Conservation (phyloP, 2,329 filamentous ascomycete species). For the Cladosporium sp. region DNA sequence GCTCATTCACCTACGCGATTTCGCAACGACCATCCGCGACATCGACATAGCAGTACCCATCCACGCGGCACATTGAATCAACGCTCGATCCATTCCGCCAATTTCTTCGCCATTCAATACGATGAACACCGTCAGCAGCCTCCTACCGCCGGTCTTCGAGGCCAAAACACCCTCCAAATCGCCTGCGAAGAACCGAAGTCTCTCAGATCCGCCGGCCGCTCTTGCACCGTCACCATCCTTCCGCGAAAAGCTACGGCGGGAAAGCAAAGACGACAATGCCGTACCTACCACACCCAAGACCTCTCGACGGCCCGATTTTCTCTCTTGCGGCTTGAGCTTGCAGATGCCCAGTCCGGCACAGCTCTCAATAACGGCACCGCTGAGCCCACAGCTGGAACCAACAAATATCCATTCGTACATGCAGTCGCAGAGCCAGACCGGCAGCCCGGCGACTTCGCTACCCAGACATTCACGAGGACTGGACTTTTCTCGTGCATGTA, state of each 20-base stretch:
- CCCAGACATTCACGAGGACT: conserved; percentile 85
- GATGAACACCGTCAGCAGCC: conserved; percentile 8
- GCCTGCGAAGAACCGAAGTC: conserved; percentile 42
- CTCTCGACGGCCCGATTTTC: conserved; percentile 67
- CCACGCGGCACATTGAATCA: background rate
- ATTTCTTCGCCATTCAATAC: background rate
- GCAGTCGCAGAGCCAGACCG: conserved; percentile 46
- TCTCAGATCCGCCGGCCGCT: conserved; percentile 42
- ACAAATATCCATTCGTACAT: conserved; percentile 39
- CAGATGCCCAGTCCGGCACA: conserved; percentile 59
- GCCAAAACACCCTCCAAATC: conserved; percentile 12
- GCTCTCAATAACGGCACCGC: conserved; percentile 21
- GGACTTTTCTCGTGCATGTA: conserved; percentile 90
- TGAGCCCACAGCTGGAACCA: conserved; percentile 33
- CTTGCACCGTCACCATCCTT: conserved; percentile 50
- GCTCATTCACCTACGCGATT: background rate
- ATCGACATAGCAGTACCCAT: background rate
- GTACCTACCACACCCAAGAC: conserved; percentile 52
- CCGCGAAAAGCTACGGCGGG: conserved; percentile 38
- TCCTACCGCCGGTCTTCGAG: background rate
- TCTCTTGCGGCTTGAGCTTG: conserved; percentile 65
- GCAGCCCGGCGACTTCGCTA: conserved; percentile 72
- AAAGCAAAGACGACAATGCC: conserved; percentile 47
- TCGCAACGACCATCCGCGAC: background rate
- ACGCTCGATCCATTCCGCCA: background rate